Evolutionary conservation across 352 stramenopile genomes (phyloP).

Genomic region (Pythium aristosporum): DNA sequence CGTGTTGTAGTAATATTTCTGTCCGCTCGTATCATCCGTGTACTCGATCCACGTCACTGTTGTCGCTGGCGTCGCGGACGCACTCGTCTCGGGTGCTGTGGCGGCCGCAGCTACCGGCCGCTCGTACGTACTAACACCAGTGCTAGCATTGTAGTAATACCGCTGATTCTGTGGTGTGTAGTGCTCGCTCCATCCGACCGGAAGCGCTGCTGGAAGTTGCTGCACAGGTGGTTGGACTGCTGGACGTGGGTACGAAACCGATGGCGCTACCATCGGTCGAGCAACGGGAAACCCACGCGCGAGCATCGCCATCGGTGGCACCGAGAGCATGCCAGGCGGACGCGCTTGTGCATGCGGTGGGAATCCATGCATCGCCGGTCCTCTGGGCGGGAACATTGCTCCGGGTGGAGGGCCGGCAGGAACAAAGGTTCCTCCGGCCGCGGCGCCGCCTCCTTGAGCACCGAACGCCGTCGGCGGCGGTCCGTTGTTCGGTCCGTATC

Average conservation of each 20-base stretch:
- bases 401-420: slow-evolving; percentile 2
- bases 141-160: slow-evolving; percentile 65
- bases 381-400: slow-evolving; percentile 13
- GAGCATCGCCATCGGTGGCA: slow-evolving; percentile 28
- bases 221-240: background rate
- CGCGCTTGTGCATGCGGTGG: slow-evolving; percentile 17
- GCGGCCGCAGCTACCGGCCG: slow-evolving; percentile 21
- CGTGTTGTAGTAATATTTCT: slow-evolving; percentile 84
- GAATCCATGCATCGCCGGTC: slow-evolving; percentile 17
- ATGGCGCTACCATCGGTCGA: background rate
- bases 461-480: background rate
- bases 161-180: slow-evolving; percentile 47
- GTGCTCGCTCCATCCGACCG: slow-evolving; percentile 60
- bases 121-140: slow-evolving; percentile 68
- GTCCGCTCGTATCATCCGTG: slow-evolving; percentile 63
- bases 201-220: slow-evolving; percentile 44
- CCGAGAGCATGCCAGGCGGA: background rate
- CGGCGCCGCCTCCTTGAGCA: slow-evolving; percentile 5
- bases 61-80: background rate
- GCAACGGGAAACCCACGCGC: slow-evolving; percentile 17
- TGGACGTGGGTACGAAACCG: background rate
- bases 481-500: slow-evolving; percentile 14
- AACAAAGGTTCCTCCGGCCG: slow-evolving; percentile 4
- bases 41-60: slow-evolving; percentile 69
- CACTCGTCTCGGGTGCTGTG: background rate